Base-by-base conservation (phyloP, 257 asterid species). In the Solanum okadae region DNA sequence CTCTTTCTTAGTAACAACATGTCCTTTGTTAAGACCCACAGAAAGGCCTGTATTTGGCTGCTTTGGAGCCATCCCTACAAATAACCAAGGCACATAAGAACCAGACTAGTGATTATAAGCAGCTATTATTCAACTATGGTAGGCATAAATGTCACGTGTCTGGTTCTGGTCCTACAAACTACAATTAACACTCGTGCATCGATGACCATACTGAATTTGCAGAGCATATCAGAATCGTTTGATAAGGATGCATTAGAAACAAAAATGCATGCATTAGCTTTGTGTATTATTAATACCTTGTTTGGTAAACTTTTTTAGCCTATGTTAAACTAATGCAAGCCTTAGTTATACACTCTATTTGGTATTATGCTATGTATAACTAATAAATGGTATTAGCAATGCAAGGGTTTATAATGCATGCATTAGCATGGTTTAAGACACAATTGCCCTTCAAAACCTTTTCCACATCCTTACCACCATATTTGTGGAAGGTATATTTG, bases 1-100 rank as follows among this genome's bases (percentile, higher is more conserved):
- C 87, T 91, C 95, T 89, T 92, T 93, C 93, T 89, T 91, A 75
- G 96, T 93, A 84, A 89, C 89, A 29, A 91, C 83, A 87, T 92
- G 94, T 25, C 96, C 96, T 88, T 88, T 92, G 91, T 93, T 93
- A 88, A 93, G 92, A 49, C 95, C 94, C 67, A 91, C 95, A 84
- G 85, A 89, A 72, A 93, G 90, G 70, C 95, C 95, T 3, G 92
- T 83, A 65, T 90, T 92, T 11, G 93, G 92, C 91, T 90, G 95
- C 44, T 92, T 89, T 42, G 94, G 94, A 88, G 93, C 92, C 94
- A 93, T 91, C 35, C 84, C 92, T 91, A 89, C 87, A 67, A 49
- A 83, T 14, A 83, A n/a, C 22, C 10, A 16, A 86, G 31, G 44
- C 15, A 25, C 37, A 1, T 78, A 40, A 77, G 52, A 38, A 77